Evolutionary conservation across 2,329 filamentous ascomycete species (phyloP).

Genomic region (Xylaria hypoxylon): DNA sequence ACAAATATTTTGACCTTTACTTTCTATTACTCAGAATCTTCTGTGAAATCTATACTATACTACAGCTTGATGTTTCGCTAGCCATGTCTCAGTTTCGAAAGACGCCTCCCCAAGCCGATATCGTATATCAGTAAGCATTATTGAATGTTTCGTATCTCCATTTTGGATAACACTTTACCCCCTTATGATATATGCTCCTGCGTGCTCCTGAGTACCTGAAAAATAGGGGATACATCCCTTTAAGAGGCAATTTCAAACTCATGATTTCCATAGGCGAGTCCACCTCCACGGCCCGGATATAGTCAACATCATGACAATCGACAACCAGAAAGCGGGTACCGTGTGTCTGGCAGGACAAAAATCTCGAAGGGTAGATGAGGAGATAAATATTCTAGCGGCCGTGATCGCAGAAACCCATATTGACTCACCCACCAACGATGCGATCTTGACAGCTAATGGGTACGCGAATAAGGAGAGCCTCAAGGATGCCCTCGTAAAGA

Average conservation of each 20-base stretch:
- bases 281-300: not conserved
- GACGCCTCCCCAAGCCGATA: not conserved
- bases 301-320: not conserved
- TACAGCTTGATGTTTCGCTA: too few species aligned
- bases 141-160: not conserved
- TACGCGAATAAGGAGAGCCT: constrained; percentile 10
- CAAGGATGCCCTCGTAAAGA: constrained; percentile 16
- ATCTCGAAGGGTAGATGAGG: not conserved
- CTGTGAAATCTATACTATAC: not conserved
- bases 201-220: not conserved
- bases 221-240: not conserved
- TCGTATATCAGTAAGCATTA: constrained; percentile 8
- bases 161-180: not conserved
- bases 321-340: not conserved
- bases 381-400: not conserved
- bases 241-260: not conserved
- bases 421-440: not conserved
- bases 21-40: not conserved
- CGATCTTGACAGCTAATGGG: constrained; percentile 11
- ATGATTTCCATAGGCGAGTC: constrained; percentile 2
- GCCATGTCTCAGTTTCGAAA: not conserved
- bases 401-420: constrained; percentile 12
- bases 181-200: not conserved
- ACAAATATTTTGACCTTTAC: not conserved
- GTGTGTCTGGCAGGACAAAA: not conserved